Conservation (phyloP, 202 grass and related monocot species). For the Hordeum pubiflorum region DNA sequence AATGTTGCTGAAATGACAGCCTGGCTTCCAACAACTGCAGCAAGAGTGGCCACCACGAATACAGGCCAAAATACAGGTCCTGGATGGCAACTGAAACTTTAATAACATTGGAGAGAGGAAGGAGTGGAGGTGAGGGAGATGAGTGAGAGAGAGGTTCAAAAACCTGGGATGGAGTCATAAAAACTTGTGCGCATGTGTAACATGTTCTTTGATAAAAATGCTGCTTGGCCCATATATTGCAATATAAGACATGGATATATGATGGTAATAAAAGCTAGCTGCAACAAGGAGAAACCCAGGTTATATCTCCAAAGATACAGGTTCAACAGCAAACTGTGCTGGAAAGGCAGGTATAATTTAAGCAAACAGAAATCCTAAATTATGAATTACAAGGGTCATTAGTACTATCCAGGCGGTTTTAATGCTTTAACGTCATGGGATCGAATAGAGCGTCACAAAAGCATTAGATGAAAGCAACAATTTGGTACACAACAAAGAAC, state of each 20-base stretch:
- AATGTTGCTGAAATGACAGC: slow-evolving; percentile 95
- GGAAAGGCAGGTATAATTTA: slow-evolving; percentile 1
- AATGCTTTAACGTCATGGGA: not conserved
- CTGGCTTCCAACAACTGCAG: slow-evolving; percentile 95
- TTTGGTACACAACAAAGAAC: slow-evolving; percentile 13
- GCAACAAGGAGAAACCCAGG: slow-evolving; percentile 30
- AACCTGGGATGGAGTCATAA: slow-evolving; percentile 89
- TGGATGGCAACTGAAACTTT: slow-evolving; percentile 37
- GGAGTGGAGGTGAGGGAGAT: not conserved
- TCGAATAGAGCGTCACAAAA: not conserved
- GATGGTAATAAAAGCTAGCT: slow-evolving; percentile 68
- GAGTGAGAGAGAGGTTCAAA: slow-evolving; percentile 10
- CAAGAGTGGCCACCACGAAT: slow-evolving; percentile 78
- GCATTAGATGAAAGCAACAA: not conserved
- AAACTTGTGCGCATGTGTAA: slow-evolving; percentile 46
- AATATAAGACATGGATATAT: slow-evolving; percentile 89
- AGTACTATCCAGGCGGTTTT: not conserved
- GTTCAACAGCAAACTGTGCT: not conserved
- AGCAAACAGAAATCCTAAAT: not conserved
- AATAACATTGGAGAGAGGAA: not conserved
- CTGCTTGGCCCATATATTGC: slow-evolving; percentile 99
- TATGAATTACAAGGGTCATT: not conserved
- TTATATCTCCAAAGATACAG: not conserved
- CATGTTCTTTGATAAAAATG: slow-evolving; percentile 84
- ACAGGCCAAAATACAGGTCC: slow-evolving; percentile 82